Base-by-base conservation (phyloP, 305 asterid species). In the Fraxinus baroniana region DNA sequence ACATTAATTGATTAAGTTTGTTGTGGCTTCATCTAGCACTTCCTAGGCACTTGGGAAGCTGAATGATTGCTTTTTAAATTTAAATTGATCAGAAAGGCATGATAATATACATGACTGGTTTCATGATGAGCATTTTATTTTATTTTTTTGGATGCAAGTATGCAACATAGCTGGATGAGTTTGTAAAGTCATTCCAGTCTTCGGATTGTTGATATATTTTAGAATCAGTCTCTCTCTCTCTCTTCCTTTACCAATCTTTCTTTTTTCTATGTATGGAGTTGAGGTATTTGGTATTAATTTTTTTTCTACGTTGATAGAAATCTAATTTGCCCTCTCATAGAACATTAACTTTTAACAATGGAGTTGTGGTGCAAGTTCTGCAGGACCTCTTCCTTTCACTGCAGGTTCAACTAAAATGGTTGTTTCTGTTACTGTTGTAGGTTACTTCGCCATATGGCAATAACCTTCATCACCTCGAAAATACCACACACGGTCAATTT, bases 371-470 rank as follows among this genome's bases (percentile, higher is more conserved):
- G 32, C 79, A 73, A 46, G 76, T 73, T 83, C 55, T 41, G 26
- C 62, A 3, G 28, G 49, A n/a, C 37, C 5, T 46, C 64, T 78
- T 76, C 73, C 66, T 60, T 52, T 66, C 79, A 64, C 57, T 74
- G 20, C 26, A 9, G n/a, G 9, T 75, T 62, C 70, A 76, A n/a
- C 44, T 87, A 60, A 83, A 76, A 79, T 64, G 79, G 8, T 68
- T 17, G 24, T 74, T 26, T 41, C 28, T 78, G 79, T 75, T 82
- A 46, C 78, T 75, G 62, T 55, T 84, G 28, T 84, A 95, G 99
- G 97, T 94, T 79, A 88, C 97, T 41, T 94, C 99, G 17, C 99
- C 99, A 22, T 91, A 89, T 83, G 99, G 99, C 33, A 94, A 92
- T 86, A 85, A 80, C 46, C 88, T 96, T 79, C 94, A 94, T 87